Base-by-base conservation (phyloP, 306 rosid genomes). In the Oemleria cerasiformis region DNA sequence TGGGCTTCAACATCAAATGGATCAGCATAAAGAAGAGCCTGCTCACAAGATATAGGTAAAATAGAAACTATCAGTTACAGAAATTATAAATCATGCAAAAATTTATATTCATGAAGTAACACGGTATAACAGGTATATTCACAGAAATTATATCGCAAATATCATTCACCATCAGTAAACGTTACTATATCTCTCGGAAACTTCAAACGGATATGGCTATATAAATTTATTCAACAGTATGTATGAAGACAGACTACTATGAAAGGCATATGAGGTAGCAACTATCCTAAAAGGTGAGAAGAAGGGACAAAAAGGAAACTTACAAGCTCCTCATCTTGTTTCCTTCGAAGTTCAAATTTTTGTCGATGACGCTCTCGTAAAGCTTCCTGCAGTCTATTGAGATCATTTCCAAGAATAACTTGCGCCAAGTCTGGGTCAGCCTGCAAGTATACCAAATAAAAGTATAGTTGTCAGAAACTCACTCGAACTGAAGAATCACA, bases 1-100 rank as follows among this genome's bases (percentile, higher is more conserved):
- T 94, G 98, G 48, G 98, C 95, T 80, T 94, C 97, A 79, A 94
- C 88, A 79, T 94, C 97, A 89, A 89, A 94, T 66, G 97, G 98
- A 80, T 94, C 96, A 34, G 98, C 98, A 86, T 82, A 77, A 65
- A 80, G 97, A 83, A 94, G 96, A 65, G 95, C 99, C 97, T 91
- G 74, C 79, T 65, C 51, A 74, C 81, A 70, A 73, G 40, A 44
- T 38, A 63, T 30, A 55, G 56, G 21, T 49, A 66, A 69, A 59
- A 56, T 55, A 64, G 23, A 49, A 65, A 7, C 20, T 60, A 67
- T 73, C 47, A 44, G 25, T 39, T 54, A 60, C 54, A 39, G 71
- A n/a, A 6, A 62, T 62, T 39, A 64, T 47, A 45, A 17, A 8
- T 41, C 34, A 47, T 40, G 14, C n/a, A 45, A 43, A 44, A 25